Percentiles rank a stretch among this genome's conserved stretches.
phyloP scores from a whole-genome alignment of 2,329 filamentous ascomycete species.

The Fusarium caatingaense region DNA sequence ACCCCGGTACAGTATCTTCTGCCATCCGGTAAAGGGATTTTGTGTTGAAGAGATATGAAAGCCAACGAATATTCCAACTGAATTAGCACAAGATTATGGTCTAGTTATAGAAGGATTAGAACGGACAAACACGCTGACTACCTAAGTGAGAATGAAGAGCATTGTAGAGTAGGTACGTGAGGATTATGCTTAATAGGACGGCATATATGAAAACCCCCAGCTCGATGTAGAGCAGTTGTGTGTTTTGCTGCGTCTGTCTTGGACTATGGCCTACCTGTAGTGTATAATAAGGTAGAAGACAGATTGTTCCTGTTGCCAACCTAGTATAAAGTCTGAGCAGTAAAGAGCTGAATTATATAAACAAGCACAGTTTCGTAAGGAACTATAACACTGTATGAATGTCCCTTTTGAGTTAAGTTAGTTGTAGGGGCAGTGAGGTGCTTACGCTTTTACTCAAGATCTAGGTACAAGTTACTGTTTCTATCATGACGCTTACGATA shows the following conservation, averaged over 20 bases:
- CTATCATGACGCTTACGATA: background rate
- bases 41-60: background rate
- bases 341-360: background rate
- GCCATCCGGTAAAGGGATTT: conserved; percentile 2
- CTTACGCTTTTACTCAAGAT: conserved; percentile 11
- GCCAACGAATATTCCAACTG: background rate
- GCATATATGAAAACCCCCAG: background rate
- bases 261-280: background rate
- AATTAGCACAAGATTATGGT: background rate
- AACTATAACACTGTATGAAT: conserved; percentile 9
- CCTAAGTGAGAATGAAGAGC: background rate
- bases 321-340: background rate
- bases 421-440: conserved; percentile 4
- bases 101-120: background rate
- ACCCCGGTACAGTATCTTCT: conserved; percentile 7
- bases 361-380: background rate
- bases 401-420: background rate
- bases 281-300: background rate
- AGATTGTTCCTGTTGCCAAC: background rate
- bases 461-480: background rate
- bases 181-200: background rate
- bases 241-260: background rate
- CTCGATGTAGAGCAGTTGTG: background rate
- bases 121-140: background rate
- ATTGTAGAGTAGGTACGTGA: background rate